A percentile compares a stretch with the other conserved stretches of the same genome.
Evolutionary conservation across 192 early-diverging fungal genomes (phyloP).

Genomic region (Thamnidium elegans): DNA sequence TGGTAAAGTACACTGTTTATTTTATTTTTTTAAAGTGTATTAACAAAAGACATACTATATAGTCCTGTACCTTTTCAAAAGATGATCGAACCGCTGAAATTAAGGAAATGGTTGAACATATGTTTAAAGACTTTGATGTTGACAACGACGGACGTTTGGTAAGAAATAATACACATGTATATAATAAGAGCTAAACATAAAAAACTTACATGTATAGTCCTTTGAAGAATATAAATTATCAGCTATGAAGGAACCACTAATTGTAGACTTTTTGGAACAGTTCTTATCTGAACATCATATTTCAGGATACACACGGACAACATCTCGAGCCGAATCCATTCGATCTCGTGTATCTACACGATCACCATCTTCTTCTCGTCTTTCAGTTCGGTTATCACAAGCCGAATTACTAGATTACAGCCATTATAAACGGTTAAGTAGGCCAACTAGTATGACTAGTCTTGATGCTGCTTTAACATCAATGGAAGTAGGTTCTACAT

Average conservation of each 20-base stretch:
- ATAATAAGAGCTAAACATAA: slow-evolving; percentile 11
- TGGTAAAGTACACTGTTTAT: too few relatives aligned
- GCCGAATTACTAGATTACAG: slow-evolving; percentile 38
- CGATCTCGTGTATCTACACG: slow-evolving; percentile 27
- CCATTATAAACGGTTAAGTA: slow-evolving; percentile 26
- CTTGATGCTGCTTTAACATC: slow-evolving; percentile 28
- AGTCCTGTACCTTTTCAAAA: slow-evolving; percentile 47
- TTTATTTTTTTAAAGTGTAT: too few relatives aligned
- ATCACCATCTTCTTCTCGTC: slow-evolving; percentile 16
- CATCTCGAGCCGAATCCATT: slow-evolving; percentile 32
- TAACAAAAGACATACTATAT: not conserved
- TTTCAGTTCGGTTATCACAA: slow-evolving; percentile 35
- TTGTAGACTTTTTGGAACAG: slow-evolving; percentile 74
- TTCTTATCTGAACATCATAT: slow-evolving; percentile 60
- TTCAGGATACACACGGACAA: slow-evolving; percentile 20
- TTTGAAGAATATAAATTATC: slow-evolving; percentile 75
- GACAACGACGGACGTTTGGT: slow-evolving; percentile 77
- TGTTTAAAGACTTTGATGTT: slow-evolving; percentile 80
- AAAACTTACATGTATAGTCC: slow-evolving; percentile 43
- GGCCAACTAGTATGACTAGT: slow-evolving; percentile 31
- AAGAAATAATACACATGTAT: slow-evolving; percentile 11
- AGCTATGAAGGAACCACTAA: slow-evolving; percentile 75
- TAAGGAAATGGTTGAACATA: slow-evolving; percentile 58
- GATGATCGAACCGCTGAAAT: slow-evolving; percentile 69
- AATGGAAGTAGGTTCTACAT: slow-evolving; percentile 9